Conservation (phyloP, 305 asterid genomes). For the Fraxinus velutina region DNA sequence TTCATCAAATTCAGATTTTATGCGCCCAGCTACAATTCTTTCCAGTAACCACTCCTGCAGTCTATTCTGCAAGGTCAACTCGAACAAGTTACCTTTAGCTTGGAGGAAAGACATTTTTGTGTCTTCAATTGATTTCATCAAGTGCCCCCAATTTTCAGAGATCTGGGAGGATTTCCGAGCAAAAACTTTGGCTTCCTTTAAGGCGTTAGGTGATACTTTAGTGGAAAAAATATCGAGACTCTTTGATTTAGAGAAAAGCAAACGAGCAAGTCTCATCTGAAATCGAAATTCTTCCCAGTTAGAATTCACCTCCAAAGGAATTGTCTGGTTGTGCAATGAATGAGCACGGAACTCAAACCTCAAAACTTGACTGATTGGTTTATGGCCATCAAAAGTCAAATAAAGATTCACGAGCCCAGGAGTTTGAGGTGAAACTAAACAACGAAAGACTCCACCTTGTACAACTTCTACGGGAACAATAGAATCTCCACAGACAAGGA, state of each 20-base stretch:
- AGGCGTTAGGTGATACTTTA: constrained; percentile 48
- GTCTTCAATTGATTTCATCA: constrained; percentile 54
- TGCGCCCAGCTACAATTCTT: constrained; percentile 60
- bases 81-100: constrained; percentile 75
- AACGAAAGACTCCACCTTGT: constrained; percentile 84
- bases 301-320: constrained; percentile 40
- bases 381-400: constrained; percentile 71
- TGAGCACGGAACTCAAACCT: constrained; percentile 76
- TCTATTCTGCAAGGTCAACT: constrained; percentile 67
- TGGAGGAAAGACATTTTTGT: constrained; percentile 48
- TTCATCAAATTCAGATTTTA: constrained; percentile 68
- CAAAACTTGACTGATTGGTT: constrained; percentile 72
- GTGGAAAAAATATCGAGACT: constrained; percentile 48
- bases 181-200: constrained; percentile 70
- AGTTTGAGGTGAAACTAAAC: constrained; percentile 60
- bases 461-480: constrained; percentile 56
- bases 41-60: constrained; percentile 83
- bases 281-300: constrained; percentile 70
- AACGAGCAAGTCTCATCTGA: constrained; percentile 77
- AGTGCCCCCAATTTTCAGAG: constrained; percentile 47
- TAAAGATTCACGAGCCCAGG: constrained; percentile 65
- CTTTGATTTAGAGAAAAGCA: constrained; percentile 76
- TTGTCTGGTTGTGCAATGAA: constrained; percentile 23
- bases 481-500: constrained; percentile 70
- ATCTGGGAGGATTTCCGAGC: constrained; percentile 51